Conservation (phyloP, 2,329 filamentous ascomycete species). For the Colletotrichum truncatum region DNA sequence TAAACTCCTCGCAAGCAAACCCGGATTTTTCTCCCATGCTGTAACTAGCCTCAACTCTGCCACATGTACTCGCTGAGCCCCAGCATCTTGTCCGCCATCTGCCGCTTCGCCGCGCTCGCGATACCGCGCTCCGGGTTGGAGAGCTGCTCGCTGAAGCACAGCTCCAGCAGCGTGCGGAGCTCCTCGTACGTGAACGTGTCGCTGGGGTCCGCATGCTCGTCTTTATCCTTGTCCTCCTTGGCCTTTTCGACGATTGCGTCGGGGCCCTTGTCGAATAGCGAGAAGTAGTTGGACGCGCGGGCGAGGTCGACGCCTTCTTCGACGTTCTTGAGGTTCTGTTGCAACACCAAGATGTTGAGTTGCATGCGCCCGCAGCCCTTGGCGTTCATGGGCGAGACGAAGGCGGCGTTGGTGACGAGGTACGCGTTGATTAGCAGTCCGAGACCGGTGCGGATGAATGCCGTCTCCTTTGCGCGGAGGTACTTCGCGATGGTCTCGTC, state of each 20-base stretch:
- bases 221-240: conserved; percentile 66
- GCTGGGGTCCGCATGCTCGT: conserved; percentile 44
- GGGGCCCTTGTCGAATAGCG: conserved; percentile 71
- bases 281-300: conserved; percentile 73
- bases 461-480: conserved; percentile 75
- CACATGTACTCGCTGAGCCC: conserved; percentile 79
- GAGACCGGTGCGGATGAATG: conserved; percentile 81
- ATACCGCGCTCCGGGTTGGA: conserved; percentile 75
- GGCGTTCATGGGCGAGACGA: conserved; percentile 83
- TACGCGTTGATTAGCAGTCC: conserved; percentile 81
- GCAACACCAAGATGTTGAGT: conserved; percentile 92
- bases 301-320: conserved; percentile 74
- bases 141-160: conserved; percentile 74
- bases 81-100: conserved; percentile 75
- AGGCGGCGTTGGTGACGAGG: conserved; percentile 76
- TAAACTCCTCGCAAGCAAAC: conserved; percentile 17
- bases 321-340: conserved; percentile 96
- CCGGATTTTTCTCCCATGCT: background rate
- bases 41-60: conserved; percentile 54
- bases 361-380: conserved; percentile 88
- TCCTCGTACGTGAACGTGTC: conserved; percentile 70
- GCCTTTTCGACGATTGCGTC: conserved; percentile 73
- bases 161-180: conserved; percentile 71
- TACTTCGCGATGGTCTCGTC: conserved; percentile 83
- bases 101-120: conserved; percentile 71